These are phyloP conservation scores for Endocalyx cinctus DNA, from an alignment of 2,329 filamentous ascomycete genomes.

Conservation along the genomic window DNA sequence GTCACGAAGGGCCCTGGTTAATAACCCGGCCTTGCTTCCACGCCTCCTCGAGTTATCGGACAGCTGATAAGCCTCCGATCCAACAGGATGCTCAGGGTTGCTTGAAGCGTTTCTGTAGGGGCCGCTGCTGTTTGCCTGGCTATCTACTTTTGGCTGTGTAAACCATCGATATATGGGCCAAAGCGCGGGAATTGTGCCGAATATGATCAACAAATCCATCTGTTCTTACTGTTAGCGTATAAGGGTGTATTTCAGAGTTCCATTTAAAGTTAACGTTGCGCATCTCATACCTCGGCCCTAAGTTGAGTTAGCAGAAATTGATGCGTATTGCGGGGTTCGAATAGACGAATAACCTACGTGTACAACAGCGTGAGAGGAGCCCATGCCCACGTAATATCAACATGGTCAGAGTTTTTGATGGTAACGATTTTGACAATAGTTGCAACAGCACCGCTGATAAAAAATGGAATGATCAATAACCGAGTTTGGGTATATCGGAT, in stretches of 20 bases:
- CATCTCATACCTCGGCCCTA: slow-evolving; percentile 5
- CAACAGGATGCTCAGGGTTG: slow-evolving; percentile 1
- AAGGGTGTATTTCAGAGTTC: neutral
- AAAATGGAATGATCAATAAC: neutral
- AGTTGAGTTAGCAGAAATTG: too few species aligned
- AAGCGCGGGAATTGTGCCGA: slow-evolving; percentile 4
- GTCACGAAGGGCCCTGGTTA: neutral
- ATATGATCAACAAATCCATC: slow-evolving; percentile 6
- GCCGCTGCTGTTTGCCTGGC: neutral
- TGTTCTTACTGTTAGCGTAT: neutral
- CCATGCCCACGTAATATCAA: slow-evolving; percentile 8
- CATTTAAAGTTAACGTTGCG: too few species aligned
- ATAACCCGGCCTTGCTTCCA: neutral
- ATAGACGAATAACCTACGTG: slow-evolving; percentile 4
- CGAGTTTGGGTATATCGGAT: too few species aligned
- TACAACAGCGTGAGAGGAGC: slow-evolving; percentile 7
- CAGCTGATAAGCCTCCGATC: slow-evolving; percentile 3
- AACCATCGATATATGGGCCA: slow-evolving; percentile 2
- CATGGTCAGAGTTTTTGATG: slow-evolving; percentile 3
- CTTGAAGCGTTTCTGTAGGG: slow-evolving; percentile 3
- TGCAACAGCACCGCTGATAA: slow-evolving; percentile 1
- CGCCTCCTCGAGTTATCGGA: neutral
- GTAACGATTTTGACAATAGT: slow-evolving; percentile 4
- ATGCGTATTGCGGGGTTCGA: too few species aligned
- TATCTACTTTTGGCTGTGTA: neutral